These are phyloP conservation scores for Echria macrotheca DNA, from an alignment of 495 filamentous ascomycete species.

Conservation along the genomic window DNA sequence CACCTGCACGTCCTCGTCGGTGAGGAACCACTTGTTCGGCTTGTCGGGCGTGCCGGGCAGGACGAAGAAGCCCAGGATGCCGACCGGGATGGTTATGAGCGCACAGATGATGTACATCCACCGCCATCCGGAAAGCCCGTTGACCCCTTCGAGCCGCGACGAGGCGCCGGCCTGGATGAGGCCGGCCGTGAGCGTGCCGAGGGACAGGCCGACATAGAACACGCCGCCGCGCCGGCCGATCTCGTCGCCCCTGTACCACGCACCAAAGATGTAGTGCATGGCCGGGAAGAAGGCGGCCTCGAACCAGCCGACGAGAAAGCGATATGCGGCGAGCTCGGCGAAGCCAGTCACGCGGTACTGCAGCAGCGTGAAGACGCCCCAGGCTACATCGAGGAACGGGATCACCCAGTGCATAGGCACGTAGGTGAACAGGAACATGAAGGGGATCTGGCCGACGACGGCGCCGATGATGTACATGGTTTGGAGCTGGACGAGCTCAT, in stretches of 20 bases:
- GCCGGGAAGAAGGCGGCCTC: conserved; percentile 24
- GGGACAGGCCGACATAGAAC: conserved; percentile 45
- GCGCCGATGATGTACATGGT: conserved; percentile 48
- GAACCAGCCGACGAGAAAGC: conserved; percentile 27
- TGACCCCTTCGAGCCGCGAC: conserved; percentile 36
- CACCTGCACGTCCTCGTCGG: conserved; percentile 33
- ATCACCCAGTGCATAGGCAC: conserved; percentile 45
- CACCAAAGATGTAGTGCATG: conserved; percentile 23
- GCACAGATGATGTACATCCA: conserved; percentile 51
- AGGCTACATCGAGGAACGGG: conserved; percentile 36
- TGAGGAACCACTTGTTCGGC: conserved; percentile 38
- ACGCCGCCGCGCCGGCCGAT: conserved; percentile 40
- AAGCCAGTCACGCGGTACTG: conserved; percentile 34
- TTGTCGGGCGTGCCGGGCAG: conserved; percentile 40
- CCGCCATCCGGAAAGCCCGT: conserved; percentile 47
- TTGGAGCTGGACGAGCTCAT: conserved; percentile 44
- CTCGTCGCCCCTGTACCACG: conserved; percentile 29
- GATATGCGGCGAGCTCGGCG: conserved; percentile 23
- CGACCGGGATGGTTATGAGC: conserved; percentile 45
- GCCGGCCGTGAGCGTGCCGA: conserved; percentile 47
- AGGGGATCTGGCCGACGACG: conserved; percentile 46
- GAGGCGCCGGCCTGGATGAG: conserved; percentile 46
- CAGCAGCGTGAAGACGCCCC: conserved; percentile 45
- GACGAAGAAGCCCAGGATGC: conserved; percentile 39
- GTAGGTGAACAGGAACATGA: conserved; percentile 45